phyloP scores from a whole-genome alignment of 257 asterid species.

The Mitragyna speciosa region DNA sequence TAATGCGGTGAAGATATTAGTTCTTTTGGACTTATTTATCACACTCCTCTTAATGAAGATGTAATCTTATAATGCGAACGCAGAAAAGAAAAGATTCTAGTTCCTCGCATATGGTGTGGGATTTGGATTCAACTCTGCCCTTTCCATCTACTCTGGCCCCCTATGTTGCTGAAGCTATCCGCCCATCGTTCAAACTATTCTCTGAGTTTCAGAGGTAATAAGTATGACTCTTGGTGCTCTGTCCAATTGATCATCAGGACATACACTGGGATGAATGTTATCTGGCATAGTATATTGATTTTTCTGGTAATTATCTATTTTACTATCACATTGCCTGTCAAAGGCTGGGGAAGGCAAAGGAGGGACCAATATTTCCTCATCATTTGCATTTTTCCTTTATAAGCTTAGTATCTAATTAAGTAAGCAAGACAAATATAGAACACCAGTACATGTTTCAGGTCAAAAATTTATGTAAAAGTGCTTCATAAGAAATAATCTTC shows the following conservation, averaged over 20 bases:
- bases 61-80: conserved; percentile 18
- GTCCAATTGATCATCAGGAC: conserved; percentile 6
- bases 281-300: not conserved
- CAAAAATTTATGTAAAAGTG: not conserved
- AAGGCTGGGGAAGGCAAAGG: not conserved
- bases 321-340: not conserved
- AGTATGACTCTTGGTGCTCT: conserved; percentile 2
- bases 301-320: not conserved
- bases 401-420: not conserved
- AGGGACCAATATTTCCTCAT: not conserved
- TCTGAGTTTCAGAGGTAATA: conserved; percentile 75
- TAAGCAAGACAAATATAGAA: not conserved
- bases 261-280: not conserved
- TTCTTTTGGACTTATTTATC: not conserved
- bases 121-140: conserved; percentile 88
- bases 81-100: conserved; percentile 63
- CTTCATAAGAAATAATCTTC: not conserved
- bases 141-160: conserved; percentile 66
- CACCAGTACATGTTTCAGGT: not conserved
- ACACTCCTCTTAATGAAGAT: not conserved
- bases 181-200: conserved; percentile 78
- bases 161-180: conserved; percentile 62
- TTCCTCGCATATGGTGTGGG: conserved; percentile 77
- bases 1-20: not conserved
- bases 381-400: not conserved